Percentiles rank a stretch among this genome's conserved stretches.
These are phyloP conservation scores for Reticulascus tulasneorum DNA, from an alignment of 2,329 filamentous ascomycete genomes.

Conservation along the genomic window DNA sequence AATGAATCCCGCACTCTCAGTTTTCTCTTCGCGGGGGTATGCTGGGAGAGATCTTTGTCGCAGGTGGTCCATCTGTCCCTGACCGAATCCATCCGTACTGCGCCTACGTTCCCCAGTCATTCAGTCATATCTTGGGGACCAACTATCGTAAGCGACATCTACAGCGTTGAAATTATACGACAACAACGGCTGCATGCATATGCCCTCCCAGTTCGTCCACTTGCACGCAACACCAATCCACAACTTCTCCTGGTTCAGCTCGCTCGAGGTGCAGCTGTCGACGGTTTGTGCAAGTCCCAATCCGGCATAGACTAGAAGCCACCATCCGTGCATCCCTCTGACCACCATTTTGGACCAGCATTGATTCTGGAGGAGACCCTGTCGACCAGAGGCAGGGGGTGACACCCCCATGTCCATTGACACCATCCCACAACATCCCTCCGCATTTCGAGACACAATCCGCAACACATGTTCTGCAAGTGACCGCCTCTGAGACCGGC, in stretches of 20 bases:
- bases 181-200: constrained; percentile 2
- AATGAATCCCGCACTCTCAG: too few relatives aligned
- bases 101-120: neutral
- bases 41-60: too few relatives aligned
- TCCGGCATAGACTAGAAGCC: constrained; percentile 10
- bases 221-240: too few relatives aligned
- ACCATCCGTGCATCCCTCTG: constrained; percentile 12
- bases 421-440: constrained; percentile 12
- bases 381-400: constrained; percentile 5
- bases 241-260: too few relatives aligned
- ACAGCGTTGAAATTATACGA: neutral
- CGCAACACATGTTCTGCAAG: constrained; percentile 12
- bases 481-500: constrained; percentile 11
- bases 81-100: too few relatives aligned
- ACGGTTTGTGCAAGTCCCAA: constrained; percentile 11
- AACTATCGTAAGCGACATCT: constrained; percentile 1
- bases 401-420: constrained; percentile 7
- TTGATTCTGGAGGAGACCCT: constrained; percentile 6
- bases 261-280: too few relatives aligned
- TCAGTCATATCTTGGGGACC: neutral
- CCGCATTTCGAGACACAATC: constrained; percentile 12
- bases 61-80: too few relatives aligned
- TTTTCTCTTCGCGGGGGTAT: too few relatives aligned
- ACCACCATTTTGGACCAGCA: constrained; percentile 11
- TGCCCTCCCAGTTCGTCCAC: constrained; percentile 6